phyloP scores from a whole-genome alignment of 352 stramenopile species.

The Pythium aquatile region DNA sequence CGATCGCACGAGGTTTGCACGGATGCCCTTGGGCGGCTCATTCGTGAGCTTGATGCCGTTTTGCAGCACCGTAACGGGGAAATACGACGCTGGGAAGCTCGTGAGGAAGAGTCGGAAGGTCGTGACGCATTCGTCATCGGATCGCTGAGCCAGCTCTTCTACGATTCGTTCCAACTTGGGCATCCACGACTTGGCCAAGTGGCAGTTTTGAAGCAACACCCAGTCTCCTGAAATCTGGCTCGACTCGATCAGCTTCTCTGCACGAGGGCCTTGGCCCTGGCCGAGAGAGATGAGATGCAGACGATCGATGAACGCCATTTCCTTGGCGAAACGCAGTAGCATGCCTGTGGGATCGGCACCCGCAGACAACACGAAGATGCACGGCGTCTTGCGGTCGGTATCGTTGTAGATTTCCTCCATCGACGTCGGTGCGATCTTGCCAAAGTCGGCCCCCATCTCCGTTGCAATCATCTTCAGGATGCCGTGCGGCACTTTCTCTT shows the following conservation, averaged over 20 bases:
- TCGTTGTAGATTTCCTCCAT: slow-evolving; percentile 95
- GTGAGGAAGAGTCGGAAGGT: slow-evolving; percentile 92
- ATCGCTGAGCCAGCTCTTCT: slow-evolving; percentile 68
- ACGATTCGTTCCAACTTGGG: slow-evolving; percentile 91
- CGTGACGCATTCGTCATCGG: slow-evolving; percentile 46
- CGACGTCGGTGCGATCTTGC: slow-evolving; percentile 69
- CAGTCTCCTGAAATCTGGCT: slow-evolving; percentile 87
- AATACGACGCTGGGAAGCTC: slow-evolving; percentile 90
- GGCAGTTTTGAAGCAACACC: slow-evolving; percentile 94
- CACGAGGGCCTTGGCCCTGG: slow-evolving; percentile 90
- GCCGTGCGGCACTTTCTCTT: slow-evolving; percentile 89
- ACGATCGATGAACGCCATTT: slow-evolving; percentile 83
- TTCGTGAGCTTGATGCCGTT: slow-evolving; percentile 94
- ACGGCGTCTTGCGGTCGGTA: slow-evolving; percentile 90
- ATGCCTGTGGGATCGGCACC: slow-evolving; percentile 92
- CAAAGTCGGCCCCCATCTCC: slow-evolving; percentile 88
- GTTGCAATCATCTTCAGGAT: slow-evolving; percentile 84
- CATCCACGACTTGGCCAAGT: slow-evolving; percentile 95
- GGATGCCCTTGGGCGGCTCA: slow-evolving; percentile 90
- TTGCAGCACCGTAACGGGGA: slow-evolving; percentile 91
- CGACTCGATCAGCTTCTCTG: slow-evolving; percentile 88
- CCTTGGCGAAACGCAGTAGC: slow-evolving; percentile 91
- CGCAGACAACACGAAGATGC: slow-evolving; percentile 92
- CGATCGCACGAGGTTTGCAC: slow-evolving; percentile 86
- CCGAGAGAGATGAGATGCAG: slow-evolving; percentile 92